Evolutionary conservation across 2,329 filamentous ascomycete species (phyloP), one percentile per base, ranked within the genome.

Genomic region (Cryphonectria parasitica): DNA sequence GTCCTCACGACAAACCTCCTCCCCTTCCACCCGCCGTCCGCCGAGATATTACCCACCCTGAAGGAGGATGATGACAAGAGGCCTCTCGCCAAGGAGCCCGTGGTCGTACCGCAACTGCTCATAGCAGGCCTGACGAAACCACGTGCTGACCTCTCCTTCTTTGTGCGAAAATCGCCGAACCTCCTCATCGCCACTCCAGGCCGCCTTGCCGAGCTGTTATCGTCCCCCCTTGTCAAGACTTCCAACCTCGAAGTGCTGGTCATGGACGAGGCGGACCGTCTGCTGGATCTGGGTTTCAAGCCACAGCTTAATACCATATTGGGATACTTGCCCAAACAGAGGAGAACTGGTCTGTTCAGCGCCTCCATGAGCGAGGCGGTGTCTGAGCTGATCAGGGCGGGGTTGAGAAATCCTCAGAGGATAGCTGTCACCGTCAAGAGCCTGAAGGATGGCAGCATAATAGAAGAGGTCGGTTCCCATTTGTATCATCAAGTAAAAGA

Each of bases 331-430:
- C 96, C 96, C 0, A 99, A 99, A 78, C 96, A 99, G 79, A 87
- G 96, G 66, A 88, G 96, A 64, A 99, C 96, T 0, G 96, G 96
- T 0, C 83, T 99, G 0, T 99, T 98, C 82, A 97, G 94, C 77
- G 96, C 96, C 17, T 97, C 92, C 76, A 92, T 99, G n/a, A 96
- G 92, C 76, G 96, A 98, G 78, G 96, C 96, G 1, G 93, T 99
- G 0, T 91, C 95, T 73, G 93, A 98, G 78, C 92, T 99, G 68
- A 94, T 99, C 67, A 89, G 95, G 49, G 94, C 98, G 10, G 96
- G 96, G 28, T 83, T 98, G 74, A 88, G 96, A 52, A 98, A 99
- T 80, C 96, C 96, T 0, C 95, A 98, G 76, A 97, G 97, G 77
- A 94, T 99, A 72, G 91, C 93, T 15, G 96, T 98, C 66, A 96